These are phyloP conservation scores for Periconia sp. DNA, from an alignment of 2,329 filamentous ascomycete species.

Conservation along the genomic window DNA sequence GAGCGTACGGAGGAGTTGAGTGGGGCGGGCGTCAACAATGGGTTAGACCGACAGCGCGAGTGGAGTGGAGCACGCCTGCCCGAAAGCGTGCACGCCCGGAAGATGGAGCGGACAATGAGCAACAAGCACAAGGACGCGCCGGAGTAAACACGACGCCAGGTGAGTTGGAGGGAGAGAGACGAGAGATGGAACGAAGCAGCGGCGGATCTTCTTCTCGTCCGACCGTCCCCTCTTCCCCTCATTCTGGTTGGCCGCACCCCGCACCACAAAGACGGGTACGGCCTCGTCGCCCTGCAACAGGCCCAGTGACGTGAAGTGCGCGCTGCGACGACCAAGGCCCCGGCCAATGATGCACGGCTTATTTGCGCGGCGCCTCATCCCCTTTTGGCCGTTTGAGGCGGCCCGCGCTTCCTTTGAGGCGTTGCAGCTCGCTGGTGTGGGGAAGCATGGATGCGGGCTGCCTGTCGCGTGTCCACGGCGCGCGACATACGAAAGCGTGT, in stretches of 20 bases:
- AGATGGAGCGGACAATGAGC: not conserved
- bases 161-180: not conserved
- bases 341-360: slow-evolving; percentile 3
- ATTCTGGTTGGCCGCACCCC: slow-evolving; percentile 13
- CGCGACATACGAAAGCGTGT: not conserved
- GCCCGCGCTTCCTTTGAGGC: not conserved
- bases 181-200: slow-evolving; percentile 5
- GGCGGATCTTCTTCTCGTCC: not conserved
- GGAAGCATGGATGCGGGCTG: too few species aligned
- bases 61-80: slow-evolving; percentile 3
- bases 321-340: not conserved
- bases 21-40: slow-evolving; percentile 8
- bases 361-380: not conserved
- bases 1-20: slow-evolving; percentile 1
- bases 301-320: slow-evolving; percentile 9
- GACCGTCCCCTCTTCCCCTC: slow-evolving; percentile 2
- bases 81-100: slow-evolving; percentile 1
- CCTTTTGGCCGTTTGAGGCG: not conserved
- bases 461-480: slow-evolving; percentile 1
- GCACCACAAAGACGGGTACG: slow-evolving; percentile 8
- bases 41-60: slow-evolving; percentile 10
- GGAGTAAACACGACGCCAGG: slow-evolving; percentile 2
- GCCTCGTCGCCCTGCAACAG: not conserved
- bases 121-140: not conserved
- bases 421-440: not conserved